A percentile compares a stretch with the other conserved stretches of the same genome.
Evolutionary conservation across 495 filamentous ascomycete genomes (phyloP).

Genomic region (Penicillium flavigenum): DNA sequence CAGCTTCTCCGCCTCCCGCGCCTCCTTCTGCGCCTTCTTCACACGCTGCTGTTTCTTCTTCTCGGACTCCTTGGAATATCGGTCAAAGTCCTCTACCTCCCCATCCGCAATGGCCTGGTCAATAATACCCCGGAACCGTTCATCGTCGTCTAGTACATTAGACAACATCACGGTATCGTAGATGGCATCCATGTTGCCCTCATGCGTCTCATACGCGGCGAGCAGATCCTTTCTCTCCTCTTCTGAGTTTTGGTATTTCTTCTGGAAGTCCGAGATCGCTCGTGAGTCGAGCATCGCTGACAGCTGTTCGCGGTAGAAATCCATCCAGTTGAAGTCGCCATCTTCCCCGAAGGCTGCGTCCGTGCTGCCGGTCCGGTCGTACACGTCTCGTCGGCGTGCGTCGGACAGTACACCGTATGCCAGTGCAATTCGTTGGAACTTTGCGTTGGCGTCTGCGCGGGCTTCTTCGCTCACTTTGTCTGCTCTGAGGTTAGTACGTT

Average conservation of each 20-base stretch:
- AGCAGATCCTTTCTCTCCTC: conserved; percentile 79
- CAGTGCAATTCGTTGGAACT: conserved; percentile 88
- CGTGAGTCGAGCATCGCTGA: conserved; percentile 65
- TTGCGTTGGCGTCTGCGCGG: conserved; percentile 66
- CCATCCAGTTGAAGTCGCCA: conserved; percentile 83
- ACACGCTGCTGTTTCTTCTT: conserved; percentile 61
- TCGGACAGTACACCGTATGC: conserved; percentile 93
- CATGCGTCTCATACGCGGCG: conserved; percentile 62
- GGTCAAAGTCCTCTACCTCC: conserved; percentile 61
- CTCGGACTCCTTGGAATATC: conserved; percentile 70
- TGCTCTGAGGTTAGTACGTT: conserved; percentile 11
- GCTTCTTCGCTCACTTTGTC: conserved; percentile 70
- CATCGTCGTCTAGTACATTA: conserved; percentile 80
- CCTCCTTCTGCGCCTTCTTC: conserved; percentile 63
- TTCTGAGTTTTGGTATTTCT: conserved; percentile 79
- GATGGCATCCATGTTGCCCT: conserved; percentile 72
- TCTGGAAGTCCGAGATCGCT: conserved; percentile 68
- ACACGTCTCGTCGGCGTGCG: conserved; percentile 69
- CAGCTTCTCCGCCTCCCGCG: conserved; percentile 67
- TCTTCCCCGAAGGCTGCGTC: conserved; percentile 71
- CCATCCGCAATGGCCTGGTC: conserved; percentile 72
- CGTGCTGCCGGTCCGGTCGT: conserved; percentile 86
- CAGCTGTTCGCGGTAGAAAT: conserved; percentile 83
- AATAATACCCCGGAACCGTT: conserved; percentile 76
- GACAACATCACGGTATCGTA: conserved; percentile 85